Base-by-base conservation (phyloP, 148 eudicot genomes). In the Vaccinium corymbosum region DNA sequence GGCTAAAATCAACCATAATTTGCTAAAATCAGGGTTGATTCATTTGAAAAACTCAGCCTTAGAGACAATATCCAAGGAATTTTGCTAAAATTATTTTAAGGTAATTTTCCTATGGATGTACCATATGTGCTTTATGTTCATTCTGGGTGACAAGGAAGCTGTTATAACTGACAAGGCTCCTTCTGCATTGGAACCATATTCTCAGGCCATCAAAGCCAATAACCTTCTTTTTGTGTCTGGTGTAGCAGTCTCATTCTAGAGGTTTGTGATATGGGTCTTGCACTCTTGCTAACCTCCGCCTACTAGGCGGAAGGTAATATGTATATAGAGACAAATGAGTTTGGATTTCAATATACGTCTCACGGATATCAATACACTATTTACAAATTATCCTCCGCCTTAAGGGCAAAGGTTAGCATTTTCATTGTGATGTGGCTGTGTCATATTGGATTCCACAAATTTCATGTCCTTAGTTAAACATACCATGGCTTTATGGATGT, bases 171-270 rank as follows among this genome's bases (percentile, higher is more conserved):
- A 94, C 32, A 95, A 94, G 87, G 98, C 98, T 83, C 98, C 99
- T 27, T 98, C 98, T 11, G 99, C 99, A 85, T 85, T 97, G 85
- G 99, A 98, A 74, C 98, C 99, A 1, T 95, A 95, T 89, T 95
- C 97, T 81, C 99, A 97, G 86, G 99, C 98, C 83, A 97, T 97
- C 78, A 97, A 97, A 88, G 90, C 98, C 68, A 93, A 97, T 86
- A 91, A 97, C 86, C 76, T 94, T 82, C 84, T 97, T 38, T 97
- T 93, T 82, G 90, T 95, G 70, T 97, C 99, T 35, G 99, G 99
- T 82, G 93, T 91, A 85, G 95, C 94, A 81, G 99, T 82, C 97
- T 97, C 83, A 83, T 93, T 83, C 99, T 98, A 17, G 96, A 97
- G 99, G 99, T 97, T 85, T 80, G 87, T 81, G 4, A 29, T 29